phyloP scores from a whole-genome alignment of 352 stramenopile species.

The Phytopythium ostracodes region DNA sequence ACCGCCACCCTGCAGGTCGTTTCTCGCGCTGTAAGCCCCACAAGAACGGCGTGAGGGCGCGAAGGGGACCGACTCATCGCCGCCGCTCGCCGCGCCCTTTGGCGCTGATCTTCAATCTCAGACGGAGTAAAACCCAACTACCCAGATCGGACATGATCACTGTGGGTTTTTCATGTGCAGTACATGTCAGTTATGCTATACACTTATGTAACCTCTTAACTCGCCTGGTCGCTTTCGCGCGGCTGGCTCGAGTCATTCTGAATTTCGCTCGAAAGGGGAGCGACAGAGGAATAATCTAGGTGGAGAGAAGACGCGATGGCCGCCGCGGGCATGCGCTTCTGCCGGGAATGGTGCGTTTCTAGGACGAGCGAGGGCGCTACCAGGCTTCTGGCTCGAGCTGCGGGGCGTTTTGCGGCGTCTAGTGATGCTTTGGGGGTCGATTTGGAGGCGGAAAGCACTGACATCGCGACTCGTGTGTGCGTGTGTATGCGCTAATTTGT shows the following conservation, averaged over 20 bases:
- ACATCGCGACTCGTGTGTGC: neutral
- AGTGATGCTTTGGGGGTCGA: neutral
- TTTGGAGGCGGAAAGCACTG: neutral
- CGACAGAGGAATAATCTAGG: neutral
- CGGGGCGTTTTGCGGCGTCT: too few species aligned
- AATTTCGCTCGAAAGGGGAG: neutral
- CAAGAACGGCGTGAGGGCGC: neutral
- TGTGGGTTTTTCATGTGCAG: too few species aligned
- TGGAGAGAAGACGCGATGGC: slow-evolving; percentile 33
- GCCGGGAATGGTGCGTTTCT: slow-evolving; percentile 73
- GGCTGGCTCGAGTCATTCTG: neutral
- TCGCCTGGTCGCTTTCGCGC: too few species aligned
- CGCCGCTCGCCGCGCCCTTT: neutral
- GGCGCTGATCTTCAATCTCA: too few species aligned
- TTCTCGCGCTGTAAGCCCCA: neutral
- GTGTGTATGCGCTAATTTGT: neutral
- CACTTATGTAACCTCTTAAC: too few species aligned
- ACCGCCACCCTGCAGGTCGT: neutral
- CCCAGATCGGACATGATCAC: too few species aligned
- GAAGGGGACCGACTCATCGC: neutral
- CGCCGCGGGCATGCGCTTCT: slow-evolving; percentile 86
- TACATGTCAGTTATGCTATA: too few species aligned
- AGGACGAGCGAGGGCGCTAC: neutral
- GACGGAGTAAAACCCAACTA: neutral
- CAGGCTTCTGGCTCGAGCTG: too few species aligned